Base-by-base conservation (phyloP, 257 asterid species). In the Fraxinus anomala region DNA sequence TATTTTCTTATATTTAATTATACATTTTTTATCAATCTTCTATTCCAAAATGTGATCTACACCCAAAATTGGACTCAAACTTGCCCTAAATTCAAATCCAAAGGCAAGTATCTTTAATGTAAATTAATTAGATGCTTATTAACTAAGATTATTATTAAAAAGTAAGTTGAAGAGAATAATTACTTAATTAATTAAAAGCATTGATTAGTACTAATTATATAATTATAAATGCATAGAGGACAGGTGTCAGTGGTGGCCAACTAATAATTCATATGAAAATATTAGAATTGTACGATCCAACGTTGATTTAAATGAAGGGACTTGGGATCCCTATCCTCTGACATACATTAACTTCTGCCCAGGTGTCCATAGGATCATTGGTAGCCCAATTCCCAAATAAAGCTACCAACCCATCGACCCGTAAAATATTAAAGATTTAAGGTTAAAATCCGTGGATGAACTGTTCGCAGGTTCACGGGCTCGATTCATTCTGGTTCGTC, bases 211-310 rank as follows among this genome's bases (percentile, higher is more conserved):
- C 72, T 78, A 70, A 40, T 49, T 30, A 30, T 76, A 77, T 73
- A 21, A 73, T 47, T 68, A 82, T 39, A 65, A 73, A 72, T 82
- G 16, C 16, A 42, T 12, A 42, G 17, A 47, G 78, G 56, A 82
- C 71, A 73, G 66, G 72, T 63, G 73, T 76, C 81, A 10, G 54
- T 1, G 16, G 6, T 10, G 30, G 44, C 21, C 73, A 33, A 30
- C 3, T 14, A 16, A 47, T 47, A 6, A 6, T 33, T 33, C n/a
- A 69, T 31, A 19, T 8, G 31, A 13, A 34, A 4, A 17, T 69
- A 23, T 47, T 47, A 16, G 56, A 81, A 31, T 66, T 71, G 85
- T 84, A 81, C 83, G 75, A 73, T 76, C 77, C 77, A 65, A 83
- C 36, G 79, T 73, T 59, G 40, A 56, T 24, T 23, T 42, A 73